These are phyloP conservation scores for Termitomyces sp. DNA, from an alignment of 768 basidiomycete genomes.

Conservation along the genomic window DNA sequence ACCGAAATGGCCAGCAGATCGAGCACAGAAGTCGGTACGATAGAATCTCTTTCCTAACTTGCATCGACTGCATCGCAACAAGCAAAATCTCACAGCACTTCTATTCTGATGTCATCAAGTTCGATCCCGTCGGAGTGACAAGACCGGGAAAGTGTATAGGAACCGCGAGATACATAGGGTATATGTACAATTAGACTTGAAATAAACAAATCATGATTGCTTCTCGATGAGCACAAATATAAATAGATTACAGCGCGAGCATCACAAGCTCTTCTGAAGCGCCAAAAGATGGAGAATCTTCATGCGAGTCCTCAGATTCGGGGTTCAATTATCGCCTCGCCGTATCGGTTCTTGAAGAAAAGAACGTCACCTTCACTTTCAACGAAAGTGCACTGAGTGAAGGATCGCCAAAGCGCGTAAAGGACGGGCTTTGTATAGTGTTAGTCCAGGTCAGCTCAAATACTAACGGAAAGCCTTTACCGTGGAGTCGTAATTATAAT, in stretches of 20 bases:
- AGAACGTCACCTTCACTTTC: conserved; percentile 53
- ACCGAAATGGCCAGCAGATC: background rate
- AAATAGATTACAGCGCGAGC: background rate
- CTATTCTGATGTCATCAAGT: background rate
- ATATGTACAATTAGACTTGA: background rate
- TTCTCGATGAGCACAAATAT: background rate
- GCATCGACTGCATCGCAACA: background rate
- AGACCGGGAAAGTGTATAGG: background rate
- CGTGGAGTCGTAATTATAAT: conserved; percentile 58
- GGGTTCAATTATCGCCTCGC: conserved; percentile 30
- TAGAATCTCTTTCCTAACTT: background rate
- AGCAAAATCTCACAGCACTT: background rate
- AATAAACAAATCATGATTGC: background rate
- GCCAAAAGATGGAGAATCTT: background rate
- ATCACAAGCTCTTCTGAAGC: background rate
- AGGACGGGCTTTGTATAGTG: conserved; percentile 27
- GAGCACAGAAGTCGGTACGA: background rate
- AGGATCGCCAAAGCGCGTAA: conserved; percentile 52
- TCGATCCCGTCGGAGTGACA: background rate
- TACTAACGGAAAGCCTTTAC: conserved; percentile 26
- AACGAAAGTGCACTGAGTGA: conserved; percentile 56
- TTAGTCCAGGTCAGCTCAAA: background rate
- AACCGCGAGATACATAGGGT: background rate
- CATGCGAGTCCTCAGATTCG: background rate
- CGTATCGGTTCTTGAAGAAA: conserved; percentile 51